phyloP scores from a whole-genome alignment of 2,329 filamentous ascomycete species.

The Fusarium hostae region DNA sequence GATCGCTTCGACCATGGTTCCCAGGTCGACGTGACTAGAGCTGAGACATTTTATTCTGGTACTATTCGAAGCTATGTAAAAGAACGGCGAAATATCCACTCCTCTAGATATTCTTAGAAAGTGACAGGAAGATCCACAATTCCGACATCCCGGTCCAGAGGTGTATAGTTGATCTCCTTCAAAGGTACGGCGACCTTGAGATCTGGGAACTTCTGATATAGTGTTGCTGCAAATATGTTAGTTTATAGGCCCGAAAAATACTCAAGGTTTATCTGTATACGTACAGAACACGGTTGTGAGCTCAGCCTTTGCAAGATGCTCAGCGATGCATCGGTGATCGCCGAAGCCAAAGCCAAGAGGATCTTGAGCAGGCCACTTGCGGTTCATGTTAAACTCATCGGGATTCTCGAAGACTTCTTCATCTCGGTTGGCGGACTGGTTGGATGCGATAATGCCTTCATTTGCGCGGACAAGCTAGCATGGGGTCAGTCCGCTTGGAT shows the following conservation, averaged over 20 bases:
- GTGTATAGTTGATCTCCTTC: constrained; percentile 23
- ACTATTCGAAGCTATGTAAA: background rate
- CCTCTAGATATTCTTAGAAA: background rate
- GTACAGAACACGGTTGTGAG: constrained; percentile 18
- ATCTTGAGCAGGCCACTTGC: constrained; percentile 46
- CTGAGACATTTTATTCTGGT: background rate
- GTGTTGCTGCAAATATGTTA: background rate
- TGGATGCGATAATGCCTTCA: constrained; percentile 60
- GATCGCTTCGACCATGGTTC: fast-evolving
- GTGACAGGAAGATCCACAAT: constrained; percentile 16
- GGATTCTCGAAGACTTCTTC: constrained; percentile 55
- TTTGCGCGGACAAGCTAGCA: constrained; percentile 53
- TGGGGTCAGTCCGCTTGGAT: background rate
- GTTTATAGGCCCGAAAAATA: fast-evolving
- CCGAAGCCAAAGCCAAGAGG: constrained; percentile 60
- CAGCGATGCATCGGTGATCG: constrained; percentile 58
- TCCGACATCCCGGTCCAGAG: constrained; percentile 18
- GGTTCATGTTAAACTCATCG: constrained; percentile 57
- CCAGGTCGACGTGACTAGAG: background rate
- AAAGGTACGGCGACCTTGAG: constrained; percentile 16
- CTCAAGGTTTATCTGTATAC: background rate
- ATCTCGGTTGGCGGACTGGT: constrained; percentile 60
- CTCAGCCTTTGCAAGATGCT: constrained; percentile 52
- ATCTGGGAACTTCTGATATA: constrained; percentile 12
- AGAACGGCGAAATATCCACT: background rate